Conservation (phyloP, 2,329 filamentous ascomycete genomes). For the Phyllosticta citriasiana region DNA sequence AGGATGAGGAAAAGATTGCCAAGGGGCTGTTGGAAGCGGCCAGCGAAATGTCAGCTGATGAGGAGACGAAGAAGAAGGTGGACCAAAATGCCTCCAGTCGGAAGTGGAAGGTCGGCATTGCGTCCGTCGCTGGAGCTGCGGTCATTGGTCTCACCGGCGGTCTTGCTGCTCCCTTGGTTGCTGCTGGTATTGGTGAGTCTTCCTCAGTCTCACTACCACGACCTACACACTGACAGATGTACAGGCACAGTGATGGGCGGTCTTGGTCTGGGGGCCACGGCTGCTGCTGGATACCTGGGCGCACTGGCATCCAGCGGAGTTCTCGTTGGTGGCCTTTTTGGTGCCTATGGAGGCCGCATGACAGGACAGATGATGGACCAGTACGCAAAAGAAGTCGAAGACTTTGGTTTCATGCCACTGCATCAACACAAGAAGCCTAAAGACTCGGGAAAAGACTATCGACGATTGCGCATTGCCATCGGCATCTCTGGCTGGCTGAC, state of each 20-base stretch:
- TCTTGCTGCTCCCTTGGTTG: conserved; percentile 65
- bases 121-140: conserved; percentile 77
- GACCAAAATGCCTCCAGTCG: conserved; percentile 56
- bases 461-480: conserved; percentile 64
- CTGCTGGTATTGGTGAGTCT: conserved; percentile 51
- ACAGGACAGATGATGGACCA: conserved; percentile 77
- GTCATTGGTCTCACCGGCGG: conserved; percentile 73
- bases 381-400: conserved; percentile 77
- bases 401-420: conserved; percentile 64
- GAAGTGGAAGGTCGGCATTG: conserved; percentile 79
- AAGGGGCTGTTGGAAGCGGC: conserved; percentile 65
- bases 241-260: conserved; percentile 65
- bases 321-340: conserved; percentile 76
- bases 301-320: conserved; percentile 69
- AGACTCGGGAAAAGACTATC: conserved; percentile 40
- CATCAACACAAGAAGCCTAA: conserved; percentile 13
- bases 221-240: not conserved
- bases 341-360: conserved; percentile 80
- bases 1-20: conserved; percentile 67
- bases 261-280: conserved; percentile 61
- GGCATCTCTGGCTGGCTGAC: conserved; percentile 75
- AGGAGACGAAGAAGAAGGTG: conserved; percentile 62
- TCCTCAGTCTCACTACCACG: conserved; percentile 14
- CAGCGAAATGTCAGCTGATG: conserved; percentile 56
- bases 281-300: conserved; percentile 70